These are phyloP conservation scores for Trichaptum fuscoviolaceum DNA, from an alignment of 768 basidiomycete species.

Conservation along the genomic window DNA sequence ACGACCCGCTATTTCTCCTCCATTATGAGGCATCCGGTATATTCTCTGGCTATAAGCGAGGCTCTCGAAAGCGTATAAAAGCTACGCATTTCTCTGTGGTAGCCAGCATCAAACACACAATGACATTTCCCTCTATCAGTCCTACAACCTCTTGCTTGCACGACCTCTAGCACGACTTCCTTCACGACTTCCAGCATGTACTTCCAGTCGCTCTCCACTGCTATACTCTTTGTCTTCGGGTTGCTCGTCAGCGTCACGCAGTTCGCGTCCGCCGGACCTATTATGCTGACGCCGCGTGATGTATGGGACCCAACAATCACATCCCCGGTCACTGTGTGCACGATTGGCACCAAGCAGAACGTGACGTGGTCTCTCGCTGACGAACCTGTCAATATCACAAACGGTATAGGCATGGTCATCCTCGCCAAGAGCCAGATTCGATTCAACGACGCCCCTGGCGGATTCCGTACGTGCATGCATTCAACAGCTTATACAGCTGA, in stretches of 20 bases:
- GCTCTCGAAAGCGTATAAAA: too few relatives aligned
- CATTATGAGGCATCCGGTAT: too few relatives aligned
- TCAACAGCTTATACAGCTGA: background rate
- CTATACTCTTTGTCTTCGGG: constrained; percentile 6
- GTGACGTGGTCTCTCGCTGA: constrained; percentile 47
- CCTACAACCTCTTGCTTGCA: too few relatives aligned
- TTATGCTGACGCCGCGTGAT: constrained; percentile 30
- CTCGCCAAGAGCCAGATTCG: constrained; percentile 26
- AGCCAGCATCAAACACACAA: too few relatives aligned
- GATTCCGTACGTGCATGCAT: constrained; percentile 19
- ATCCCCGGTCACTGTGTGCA: constrained; percentile 41
- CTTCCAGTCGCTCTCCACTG: background rate
- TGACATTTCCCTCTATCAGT: too few relatives aligned
- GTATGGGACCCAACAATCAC: constrained; percentile 45
- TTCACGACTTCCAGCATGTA: too few relatives aligned
- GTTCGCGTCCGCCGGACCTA: constrained; percentile 25
- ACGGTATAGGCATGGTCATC: constrained; percentile 32
- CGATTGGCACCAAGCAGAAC: constrained; percentile 35
- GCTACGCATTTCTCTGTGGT: too few relatives aligned
- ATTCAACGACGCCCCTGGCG: constrained; percentile 24
- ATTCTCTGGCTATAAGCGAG: too few relatives aligned
- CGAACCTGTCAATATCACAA: constrained; percentile 38
- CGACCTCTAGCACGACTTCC: too few relatives aligned
- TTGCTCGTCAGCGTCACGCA: constrained; percentile 19
- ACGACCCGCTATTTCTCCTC: too few relatives aligned